Evolutionary conservation across 1,139 yeast species (phyloP), one percentile per base, ranked within the genome.

Genomic region (Suhomyces anneliseae): DNA sequence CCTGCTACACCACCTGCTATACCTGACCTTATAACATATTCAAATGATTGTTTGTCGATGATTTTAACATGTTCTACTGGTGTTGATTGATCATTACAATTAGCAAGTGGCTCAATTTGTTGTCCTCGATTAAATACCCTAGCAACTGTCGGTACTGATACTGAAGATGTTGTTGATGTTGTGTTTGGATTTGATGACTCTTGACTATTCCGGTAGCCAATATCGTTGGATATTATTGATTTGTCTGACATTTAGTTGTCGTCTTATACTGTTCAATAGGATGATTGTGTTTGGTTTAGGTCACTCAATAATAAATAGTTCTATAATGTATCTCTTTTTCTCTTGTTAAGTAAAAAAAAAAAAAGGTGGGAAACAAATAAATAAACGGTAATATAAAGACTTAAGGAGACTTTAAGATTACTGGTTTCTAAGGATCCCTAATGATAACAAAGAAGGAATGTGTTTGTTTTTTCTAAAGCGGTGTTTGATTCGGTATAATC

Each of bases 1-100:
- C 99, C 99, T 0, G 99, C 97, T 1, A 90, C 59, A 0, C 99
- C 99, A 10, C 99, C 99, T 0, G 99, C 96, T 1, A 90, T 59
- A 0, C 97, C 99, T 26, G 95, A 86, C 51, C 90, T 77, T 33
- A 89, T 52, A 15, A 93, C 84, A 65, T 93, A 93, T 48, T 87
- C 92, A 33, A 85, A 54, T 7, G 92, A 85, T 49, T 82, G 87
- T 58, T 86, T 90, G 58, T 88, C 85, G 31, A 79, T 72, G 32
- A 57, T 55, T 39, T 59, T 62, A 6, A 51, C 49, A 24, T 47
- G 51, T 34, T 54, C 57, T 36, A 50, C 41, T 7, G 57, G 53
- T 63, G 72, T 68, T 3, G 70, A 62, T 43, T 64, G 68, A 45
- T 69, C 72, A 45, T 68, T 62, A 42, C 56, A 51, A 39, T 50